phyloP scores from a whole-genome alignment of 2,329 filamentous ascomycete genomes.

The Neoarthrinium moseri region DNA sequence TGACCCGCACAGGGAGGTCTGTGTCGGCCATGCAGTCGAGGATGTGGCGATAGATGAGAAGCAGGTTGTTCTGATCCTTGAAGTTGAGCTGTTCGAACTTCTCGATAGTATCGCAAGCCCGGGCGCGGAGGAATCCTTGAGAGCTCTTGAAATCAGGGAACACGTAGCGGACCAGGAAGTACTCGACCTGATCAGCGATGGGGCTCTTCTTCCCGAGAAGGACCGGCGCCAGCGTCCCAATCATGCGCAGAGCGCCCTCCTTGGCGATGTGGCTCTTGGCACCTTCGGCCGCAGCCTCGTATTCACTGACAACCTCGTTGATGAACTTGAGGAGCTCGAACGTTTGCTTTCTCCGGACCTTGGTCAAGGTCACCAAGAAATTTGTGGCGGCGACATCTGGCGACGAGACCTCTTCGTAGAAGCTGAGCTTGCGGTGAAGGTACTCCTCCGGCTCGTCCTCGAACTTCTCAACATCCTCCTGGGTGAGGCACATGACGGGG shows the following conservation, averaged over 20 bases:
- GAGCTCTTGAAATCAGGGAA: slow-evolving; percentile 96
- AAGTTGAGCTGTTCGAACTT: slow-evolving; percentile 98
- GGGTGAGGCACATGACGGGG: slow-evolving; percentile 86
- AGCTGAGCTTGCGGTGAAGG: slow-evolving; percentile 94
- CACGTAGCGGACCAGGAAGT: slow-evolving; percentile 96
- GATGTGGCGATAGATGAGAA: slow-evolving; percentile 95
- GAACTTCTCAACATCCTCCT: slow-evolving; percentile 92
- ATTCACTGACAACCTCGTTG: slow-evolving; percentile 91
- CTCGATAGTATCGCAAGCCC: slow-evolving; percentile 95
- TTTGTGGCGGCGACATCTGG: slow-evolving; percentile 96
- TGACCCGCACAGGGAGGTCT: slow-evolving; percentile 91
- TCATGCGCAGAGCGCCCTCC: slow-evolving; percentile 95
- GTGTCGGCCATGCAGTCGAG: slow-evolving; percentile 94
- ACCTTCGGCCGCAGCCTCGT: slow-evolving; percentile 78
- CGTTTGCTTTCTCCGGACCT: slow-evolving; percentile 91
- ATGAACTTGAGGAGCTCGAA: slow-evolving; percentile 94
- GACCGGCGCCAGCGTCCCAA: slow-evolving; percentile 89
- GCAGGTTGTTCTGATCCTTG: slow-evolving; percentile 92
- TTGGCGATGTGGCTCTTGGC: slow-evolving; percentile 95
- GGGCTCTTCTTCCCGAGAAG: slow-evolving; percentile 98
- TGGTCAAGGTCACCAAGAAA: slow-evolving; percentile 92
- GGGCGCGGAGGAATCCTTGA: slow-evolving; percentile 88
- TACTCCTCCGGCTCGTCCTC: slow-evolving; percentile 95
- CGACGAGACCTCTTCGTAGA: slow-evolving; percentile 93
- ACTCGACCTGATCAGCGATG: slow-evolving; percentile 95